Base-by-base conservation (phyloP, 805 yeast species). In the Geotrichum ghanense region DNA sequence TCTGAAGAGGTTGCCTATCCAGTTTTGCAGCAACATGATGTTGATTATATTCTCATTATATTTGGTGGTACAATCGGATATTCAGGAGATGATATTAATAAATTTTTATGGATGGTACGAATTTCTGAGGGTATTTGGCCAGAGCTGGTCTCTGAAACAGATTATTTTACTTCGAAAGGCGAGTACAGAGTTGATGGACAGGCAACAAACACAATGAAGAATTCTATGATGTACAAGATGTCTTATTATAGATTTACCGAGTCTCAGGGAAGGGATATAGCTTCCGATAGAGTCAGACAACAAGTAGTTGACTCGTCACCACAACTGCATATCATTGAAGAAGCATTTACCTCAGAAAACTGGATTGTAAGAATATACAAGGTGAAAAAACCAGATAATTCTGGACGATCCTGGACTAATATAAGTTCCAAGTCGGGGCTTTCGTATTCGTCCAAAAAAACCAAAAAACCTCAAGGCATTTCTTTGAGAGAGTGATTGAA, bases 101-200 rank as follows among this genome's bases (percentile, higher is more conserved):
- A 92, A 68, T 92, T 88, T 68, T 67, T 92, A 60, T 94, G 99
- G 98, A 92, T 92, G 99, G 88, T 92, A 23, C 78, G 98, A 65
- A 92, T 92, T 55, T 77, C 96, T n/a, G 95, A 92, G 67, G 98
- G 98, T 46, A 86, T 92, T 50, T 92, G 99, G 99, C 99, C 98
- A 1, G 97, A 92, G n/a, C 97, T 92, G 61, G 80, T 92, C 49
- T 75, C 72, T 54, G 98, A 92, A 68, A 72, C 92, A 52, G 75
- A 79, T 53, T 92, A 70, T 68, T 92, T 89, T 74, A 83, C 89
- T 20, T 76, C 77, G 3, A 68, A 77, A 47, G 97, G 97, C 51
- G 96, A 88, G 64, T 92, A 87, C 64, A 79, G 79, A 58, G 82
- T 92, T 46, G 97, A 92, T 63, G 78, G 74, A 48, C 68, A 68